A percentile compares a stretch with the other conserved stretches of the same genome.
Evolutionary conservation across 441 rosid species (phyloP).

Genomic region (Jatropha multifida): DNA sequence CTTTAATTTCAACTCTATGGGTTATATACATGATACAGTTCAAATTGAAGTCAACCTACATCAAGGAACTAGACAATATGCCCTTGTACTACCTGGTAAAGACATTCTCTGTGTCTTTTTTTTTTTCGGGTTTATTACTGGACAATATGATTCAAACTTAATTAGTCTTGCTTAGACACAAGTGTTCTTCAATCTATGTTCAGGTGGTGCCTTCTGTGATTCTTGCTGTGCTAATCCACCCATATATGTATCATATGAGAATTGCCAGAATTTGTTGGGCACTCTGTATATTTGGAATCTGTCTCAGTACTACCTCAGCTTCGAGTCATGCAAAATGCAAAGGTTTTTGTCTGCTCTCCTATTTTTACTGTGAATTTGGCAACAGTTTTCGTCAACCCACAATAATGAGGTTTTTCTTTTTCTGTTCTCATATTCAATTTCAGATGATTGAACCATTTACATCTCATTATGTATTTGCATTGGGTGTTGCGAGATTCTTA

Average conservation of each 20-base stretch:
- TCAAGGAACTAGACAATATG: constrained; percentile 56
- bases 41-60: constrained; percentile 65
- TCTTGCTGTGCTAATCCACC: constrained; percentile 56
- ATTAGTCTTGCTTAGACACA: too few relatives aligned
- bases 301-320: constrained; percentile 88
- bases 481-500: constrained; percentile 73
- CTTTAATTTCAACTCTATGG: constrained; percentile 62
- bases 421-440: neutral
- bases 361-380: neutral
- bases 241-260: constrained; percentile 13
- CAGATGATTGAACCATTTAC: constrained; percentile 90
- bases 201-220: constrained; percentile 62
- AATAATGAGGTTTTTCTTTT: neutral
- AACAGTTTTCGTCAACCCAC: neutral
- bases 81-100: constrained; percentile 55
- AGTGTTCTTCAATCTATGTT: neutral
- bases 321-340: constrained; percentile 79
- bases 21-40: constrained; percentile 65
- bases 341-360: constrained; percentile 36
- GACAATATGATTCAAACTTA: neutral
- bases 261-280: constrained; percentile 52
- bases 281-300: constrained; percentile 59
- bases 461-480: constrained; percentile 79
- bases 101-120: neutral
- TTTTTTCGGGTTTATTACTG: neutral